A percentile compares a stretch with the other conserved stretches of the same genome.
Evolutionary conservation across 768 basidiomycete genomes (phyloP).

Genomic region (Xanthoconium purpureum): DNA sequence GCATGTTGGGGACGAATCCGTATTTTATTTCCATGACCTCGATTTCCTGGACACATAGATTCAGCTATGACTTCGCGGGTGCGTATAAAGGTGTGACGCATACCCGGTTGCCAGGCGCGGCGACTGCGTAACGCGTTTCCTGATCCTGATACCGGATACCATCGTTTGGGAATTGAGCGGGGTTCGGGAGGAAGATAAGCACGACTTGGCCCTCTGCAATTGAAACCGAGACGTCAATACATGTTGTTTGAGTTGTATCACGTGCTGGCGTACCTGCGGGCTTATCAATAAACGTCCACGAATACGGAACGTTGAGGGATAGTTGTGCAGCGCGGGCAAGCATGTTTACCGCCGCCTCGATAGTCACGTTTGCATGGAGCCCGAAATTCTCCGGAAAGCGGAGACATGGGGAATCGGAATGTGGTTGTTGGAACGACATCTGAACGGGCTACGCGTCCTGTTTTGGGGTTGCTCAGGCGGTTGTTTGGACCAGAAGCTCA

Average conservation of each 20-base stretch:
- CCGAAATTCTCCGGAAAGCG: constrained; percentile 68
- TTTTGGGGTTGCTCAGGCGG: constrained; percentile 15
- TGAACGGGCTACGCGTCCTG: background rate
- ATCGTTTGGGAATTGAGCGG: constrained; percentile 64
- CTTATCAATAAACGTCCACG: constrained; percentile 76
- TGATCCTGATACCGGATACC: constrained; percentile 75
- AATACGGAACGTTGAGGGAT: constrained; percentile 59
- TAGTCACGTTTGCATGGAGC: constrained; percentile 49
- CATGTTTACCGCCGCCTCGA: constrained; percentile 59
- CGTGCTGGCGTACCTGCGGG: constrained; percentile 52
- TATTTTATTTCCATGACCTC: constrained; percentile 72
- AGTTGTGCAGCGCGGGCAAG: constrained; percentile 57
- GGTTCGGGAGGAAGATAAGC: constrained; percentile 63
- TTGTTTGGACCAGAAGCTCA: constrained; percentile 31
- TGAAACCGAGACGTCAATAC: background rate
- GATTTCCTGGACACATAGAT: constrained; percentile 52
- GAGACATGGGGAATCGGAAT: constrained; percentile 62
- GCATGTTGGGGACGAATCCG: constrained; percentile 69
- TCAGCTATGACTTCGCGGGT: background rate
- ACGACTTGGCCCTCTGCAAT: constrained; percentile 59
- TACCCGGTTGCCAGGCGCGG: constrained; percentile 56
- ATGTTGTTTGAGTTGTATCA: background rate
- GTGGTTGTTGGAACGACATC: constrained; percentile 44
- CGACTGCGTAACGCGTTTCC: constrained; percentile 54
- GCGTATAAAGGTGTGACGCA: constrained; percentile 25